phyloP scores from a whole-genome alignment of 2,329 filamentous ascomycete species.

The Exserohilum turcica region DNA sequence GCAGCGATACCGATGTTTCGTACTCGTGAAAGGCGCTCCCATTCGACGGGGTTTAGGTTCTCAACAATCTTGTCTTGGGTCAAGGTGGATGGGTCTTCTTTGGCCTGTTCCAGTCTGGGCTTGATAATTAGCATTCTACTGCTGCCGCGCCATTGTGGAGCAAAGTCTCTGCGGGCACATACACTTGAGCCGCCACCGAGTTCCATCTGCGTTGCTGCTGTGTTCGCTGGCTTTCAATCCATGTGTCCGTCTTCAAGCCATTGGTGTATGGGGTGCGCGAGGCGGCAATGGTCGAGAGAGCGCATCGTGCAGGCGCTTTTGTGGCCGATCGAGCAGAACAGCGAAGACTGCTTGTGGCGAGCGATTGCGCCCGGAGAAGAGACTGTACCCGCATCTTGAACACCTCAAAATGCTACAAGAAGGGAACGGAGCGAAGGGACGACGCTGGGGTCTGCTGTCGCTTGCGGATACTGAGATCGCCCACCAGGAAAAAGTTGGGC shows the following conservation, averaged over 20 bases:
- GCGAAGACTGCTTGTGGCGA: constrained; percentile 38
- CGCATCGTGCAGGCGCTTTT: constrained; percentile 36
- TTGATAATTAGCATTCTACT: constrained; percentile 28
- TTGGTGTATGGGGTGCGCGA: constrained; percentile 35
- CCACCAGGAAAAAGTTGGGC: constrained; percentile 36
- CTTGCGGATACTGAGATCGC: constrained; percentile 13
- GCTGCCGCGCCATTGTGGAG: background rate
- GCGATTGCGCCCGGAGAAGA: constrained; percentile 41
- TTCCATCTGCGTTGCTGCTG: constrained; percentile 43
- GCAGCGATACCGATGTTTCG: constrained; percentile 99
- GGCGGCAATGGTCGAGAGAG: constrained; percentile 41
- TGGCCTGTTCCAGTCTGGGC: constrained; percentile 58
- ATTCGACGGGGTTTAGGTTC: constrained; percentile 81
- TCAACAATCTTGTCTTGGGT: constrained; percentile 72
- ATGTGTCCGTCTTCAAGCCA: constrained; percentile 37
- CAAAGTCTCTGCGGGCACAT: constrained; percentile 23
- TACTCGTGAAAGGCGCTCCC: constrained; percentile 75
- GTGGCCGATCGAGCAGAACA: constrained; percentile 31
- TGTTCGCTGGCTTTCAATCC: constrained; percentile 32
- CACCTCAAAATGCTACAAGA: constrained; percentile 15
- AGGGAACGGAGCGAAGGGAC: constrained; percentile 31
- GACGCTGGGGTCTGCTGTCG: constrained; percentile 33
- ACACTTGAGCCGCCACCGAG: constrained; percentile 47
- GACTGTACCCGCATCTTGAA: constrained; percentile 44
- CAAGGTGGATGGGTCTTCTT: constrained; percentile 61